Base-by-base conservation (phyloP, 2,329 filamentous ascomycete genomes). In the Trichoderma sp. region DNA sequence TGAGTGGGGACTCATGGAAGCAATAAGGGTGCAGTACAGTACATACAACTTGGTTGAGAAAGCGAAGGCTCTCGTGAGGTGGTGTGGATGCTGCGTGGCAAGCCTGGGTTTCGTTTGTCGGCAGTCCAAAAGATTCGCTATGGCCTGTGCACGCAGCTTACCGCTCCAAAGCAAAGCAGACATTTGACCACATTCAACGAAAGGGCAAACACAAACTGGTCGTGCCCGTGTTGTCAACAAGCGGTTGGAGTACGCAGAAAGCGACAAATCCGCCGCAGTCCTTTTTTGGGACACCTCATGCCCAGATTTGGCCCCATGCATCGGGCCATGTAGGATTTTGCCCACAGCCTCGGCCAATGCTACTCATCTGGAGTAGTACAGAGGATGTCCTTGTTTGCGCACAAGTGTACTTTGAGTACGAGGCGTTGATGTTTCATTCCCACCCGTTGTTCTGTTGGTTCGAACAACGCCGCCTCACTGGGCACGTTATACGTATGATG, bases 241-340 rank as follows among this genome's bases (percentile, higher is more conserved):
- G n/a, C 39, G 32, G 34, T 71, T 36, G 14, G 24, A 53, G 47
- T 24, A 14, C 47, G 24, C 21, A n/a, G 18, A 47, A 12, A 32
- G 51, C 47, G 21, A 58, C 24, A 57, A 18, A 57, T n/a, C 47
- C 4, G 21, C 32, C 28, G 15, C 21, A 58, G 43, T 28, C 47
- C 61, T 60, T 47, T 72, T 69, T 51, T 11, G 53, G 64, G 34
- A 61, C 47, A 28, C 36, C n/a, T 47, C 61, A 72, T 63, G 57
- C 71, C 71, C 69, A 67, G 60, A 73, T 74, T 60, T 58, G 73
- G 73, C 73, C 64, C 60, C 65, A n/a, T 73, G 73, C 73, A 74
- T 71, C 66, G 56, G 60, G 65, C 61, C 62, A 70, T 64, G 71
- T 43, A 71, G 70, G 58, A 53, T 57, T 60, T 39, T 39, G 68